These are phyloP conservation scores for Beta vulgaris DNA, from an alignment of 148 eudicot genomes.

Conservation along the genomic window DNA sequence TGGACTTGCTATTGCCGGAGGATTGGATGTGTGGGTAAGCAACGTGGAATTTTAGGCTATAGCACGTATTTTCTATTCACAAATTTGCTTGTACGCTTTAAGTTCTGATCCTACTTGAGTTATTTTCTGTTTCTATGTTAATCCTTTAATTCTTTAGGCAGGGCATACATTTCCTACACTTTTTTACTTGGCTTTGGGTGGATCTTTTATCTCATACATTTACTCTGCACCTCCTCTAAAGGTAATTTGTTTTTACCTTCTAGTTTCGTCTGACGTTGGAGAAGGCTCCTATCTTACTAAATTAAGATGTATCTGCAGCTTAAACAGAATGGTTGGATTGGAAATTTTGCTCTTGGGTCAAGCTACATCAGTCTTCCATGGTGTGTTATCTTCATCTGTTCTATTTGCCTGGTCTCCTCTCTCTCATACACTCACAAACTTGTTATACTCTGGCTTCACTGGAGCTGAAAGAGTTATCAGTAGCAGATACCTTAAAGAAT, in stretches of 20 bases:
- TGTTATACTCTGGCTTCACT: neutral
- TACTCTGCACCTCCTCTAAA: constrained; percentile 97
- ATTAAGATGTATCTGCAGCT: constrained; percentile 49
- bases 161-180: constrained; percentile 73
- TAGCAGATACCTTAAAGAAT: neutral
- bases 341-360: constrained; percentile 95
- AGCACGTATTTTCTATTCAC: neutral
- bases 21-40: constrained; percentile 88
- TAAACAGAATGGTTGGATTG: constrained; percentile 98
- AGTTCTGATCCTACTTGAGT: neutral
- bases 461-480: neutral
- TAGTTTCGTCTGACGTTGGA: constrained; percentile 4
- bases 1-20: constrained; percentile 82
- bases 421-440: neutral
- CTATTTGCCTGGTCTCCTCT: neutral
- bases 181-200: constrained; percentile 89
- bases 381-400: constrained; percentile 36
- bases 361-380: constrained; percentile 97
- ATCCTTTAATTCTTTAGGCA: constrained; percentile 49
- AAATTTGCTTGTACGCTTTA: neutral
- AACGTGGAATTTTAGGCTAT: constrained; percentile 15
- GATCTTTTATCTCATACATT: constrained; percentile 83
- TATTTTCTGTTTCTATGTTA: constrained; percentile 19
- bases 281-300: constrained; percentile 15
- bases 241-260: constrained; percentile 40